Evolutionary conservation across 2,329 filamentous ascomycete genomes (phyloP).

Genomic region (Drechslerella stenobrocha): DNA sequence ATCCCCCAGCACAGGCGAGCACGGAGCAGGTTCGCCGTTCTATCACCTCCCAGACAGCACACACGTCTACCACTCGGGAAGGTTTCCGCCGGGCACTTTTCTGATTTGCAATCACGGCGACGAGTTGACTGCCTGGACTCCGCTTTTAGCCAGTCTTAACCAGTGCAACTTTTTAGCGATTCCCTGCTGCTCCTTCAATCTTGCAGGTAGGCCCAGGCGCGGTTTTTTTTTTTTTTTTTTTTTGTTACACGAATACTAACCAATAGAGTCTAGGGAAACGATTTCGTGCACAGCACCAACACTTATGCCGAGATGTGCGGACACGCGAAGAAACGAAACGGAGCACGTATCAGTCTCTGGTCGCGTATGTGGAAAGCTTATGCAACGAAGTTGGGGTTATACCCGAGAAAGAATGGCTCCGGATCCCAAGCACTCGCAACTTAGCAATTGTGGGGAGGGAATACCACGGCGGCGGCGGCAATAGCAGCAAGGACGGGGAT

Average conservation of each 20-base stretch:
- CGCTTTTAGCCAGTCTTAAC: slow-evolving; percentile 76
- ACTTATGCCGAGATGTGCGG: slow-evolving; percentile 35
- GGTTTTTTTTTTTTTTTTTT: neutral
- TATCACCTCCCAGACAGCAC: slow-evolving; percentile 12
- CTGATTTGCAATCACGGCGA: slow-evolving; percentile 97
- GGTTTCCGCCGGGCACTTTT: slow-evolving; percentile 75
- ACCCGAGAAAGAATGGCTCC: slow-evolving; percentile 79
- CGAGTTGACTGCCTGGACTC: slow-evolving; percentile 94
- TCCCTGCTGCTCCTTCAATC: slow-evolving; percentile 88
- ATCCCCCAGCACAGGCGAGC: neutral
- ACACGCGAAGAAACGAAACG: slow-evolving; percentile 24
- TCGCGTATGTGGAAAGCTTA: slow-evolving; percentile 73
- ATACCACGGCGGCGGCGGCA: neutral
- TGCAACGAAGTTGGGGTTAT: slow-evolving; percentile 72
- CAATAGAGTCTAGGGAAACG: slow-evolving; percentile 57
- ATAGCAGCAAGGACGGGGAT: neutral
- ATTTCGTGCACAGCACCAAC: slow-evolving; percentile 68
- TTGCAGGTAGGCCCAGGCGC: slow-evolving; percentile 61
- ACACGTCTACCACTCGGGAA: slow-evolving; percentile 63
- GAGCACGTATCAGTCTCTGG: slow-evolving; percentile 76
- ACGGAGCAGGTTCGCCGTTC: slow-evolving; percentile 12
- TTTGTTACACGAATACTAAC: neutral
- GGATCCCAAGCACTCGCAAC: slow-evolving; percentile 92
- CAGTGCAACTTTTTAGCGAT: slow-evolving; percentile 85
- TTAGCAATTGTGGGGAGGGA: slow-evolving; percentile 73